Conservation (phyloP, 306 rosid genomes). For the Biancaea sappan region DNA sequence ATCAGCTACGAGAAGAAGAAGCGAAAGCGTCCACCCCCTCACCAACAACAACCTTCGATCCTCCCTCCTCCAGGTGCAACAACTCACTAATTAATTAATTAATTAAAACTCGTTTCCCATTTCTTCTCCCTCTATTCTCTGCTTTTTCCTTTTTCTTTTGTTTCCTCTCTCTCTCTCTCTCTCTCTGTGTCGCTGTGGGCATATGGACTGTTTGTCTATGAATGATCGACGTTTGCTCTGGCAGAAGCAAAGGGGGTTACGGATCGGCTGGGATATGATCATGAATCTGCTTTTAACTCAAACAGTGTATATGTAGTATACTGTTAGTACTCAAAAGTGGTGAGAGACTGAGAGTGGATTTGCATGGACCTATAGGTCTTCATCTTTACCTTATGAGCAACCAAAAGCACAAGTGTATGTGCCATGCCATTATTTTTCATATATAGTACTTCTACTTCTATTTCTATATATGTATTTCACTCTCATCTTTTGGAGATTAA, state of each 20-base stretch:
- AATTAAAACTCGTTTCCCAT: slow-evolving; percentile 6
- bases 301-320: slow-evolving; percentile 21
- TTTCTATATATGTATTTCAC: slow-evolving; percentile 11
- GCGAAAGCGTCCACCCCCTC: slow-evolving; percentile 66
- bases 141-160: background rate
- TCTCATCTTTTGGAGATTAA: slow-evolving; percentile 30
- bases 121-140: background rate
- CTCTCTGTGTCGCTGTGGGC: background rate
- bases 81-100: slow-evolving; percentile 32
- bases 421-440: background rate
- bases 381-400: slow-evolving; percentile 27
- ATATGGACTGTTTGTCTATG: slow-evolving; percentile 29
- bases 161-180: background rate
- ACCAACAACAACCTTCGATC: background rate
- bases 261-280: slow-evolving; percentile 37
- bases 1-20: slow-evolving; percentile 98
- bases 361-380: slow-evolving; percentile 22
- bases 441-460: background rate
- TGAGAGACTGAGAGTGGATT: slow-evolving; percentile 13
- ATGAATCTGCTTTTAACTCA: slow-evolving; percentile 42
- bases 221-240: slow-evolving; percentile 39
- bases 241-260: slow-evolving; percentile 45
- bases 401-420: slow-evolving; percentile 31
- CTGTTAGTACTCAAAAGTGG: background rate
- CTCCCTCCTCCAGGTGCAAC: slow-evolving; percentile 68